Percentiles rank a stretch among this genome's conserved stretches.
These are phyloP conservation scores for Chalaropsis ovoidea DNA, from an alignment of 2,329 filamentous ascomycete species.

Conservation along the genomic window DNA sequence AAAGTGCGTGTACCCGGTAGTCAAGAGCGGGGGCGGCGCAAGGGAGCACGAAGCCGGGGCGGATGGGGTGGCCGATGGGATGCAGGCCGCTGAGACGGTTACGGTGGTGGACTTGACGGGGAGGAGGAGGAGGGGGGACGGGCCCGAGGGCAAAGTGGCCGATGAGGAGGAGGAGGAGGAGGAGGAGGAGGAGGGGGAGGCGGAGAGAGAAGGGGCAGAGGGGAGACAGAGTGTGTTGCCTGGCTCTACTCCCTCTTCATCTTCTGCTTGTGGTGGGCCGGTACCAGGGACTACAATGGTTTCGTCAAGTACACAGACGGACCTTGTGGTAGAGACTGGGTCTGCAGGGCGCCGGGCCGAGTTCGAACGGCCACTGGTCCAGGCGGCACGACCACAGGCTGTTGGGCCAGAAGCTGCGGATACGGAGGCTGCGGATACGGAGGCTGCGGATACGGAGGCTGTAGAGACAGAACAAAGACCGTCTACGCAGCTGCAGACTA, in stretches of 20 bases:
- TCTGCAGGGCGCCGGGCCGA: not conserved
- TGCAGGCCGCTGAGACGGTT: not conserved
- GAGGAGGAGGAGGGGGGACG: not conserved
- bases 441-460: not conserved
- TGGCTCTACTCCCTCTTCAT: not conserved
- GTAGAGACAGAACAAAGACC: not conserved
- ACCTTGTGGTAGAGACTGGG: not conserved
- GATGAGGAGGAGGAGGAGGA: not conserved
- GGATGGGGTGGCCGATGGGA: not conserved
- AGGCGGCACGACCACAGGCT: too few relatives aligned
- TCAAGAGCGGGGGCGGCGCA: slow-evolving; percentile 1
- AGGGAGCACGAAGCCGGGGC: not conserved
- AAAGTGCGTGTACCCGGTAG: slow-evolving; percentile 22
- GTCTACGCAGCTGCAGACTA: too few relatives aligned
- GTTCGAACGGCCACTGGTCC: too few relatives aligned
- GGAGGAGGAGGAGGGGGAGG: not conserved
- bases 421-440: too few relatives aligned
- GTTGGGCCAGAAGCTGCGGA: too few relatives aligned
- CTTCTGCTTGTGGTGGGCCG: not conserved
- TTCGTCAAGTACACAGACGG: slow-evolving; percentile 11
- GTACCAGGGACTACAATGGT: not conserved
- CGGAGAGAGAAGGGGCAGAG: not conserved
- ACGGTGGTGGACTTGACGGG: slow-evolving; percentile 3
- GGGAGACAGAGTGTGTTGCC: not conserved
- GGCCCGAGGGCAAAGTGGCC: not conserved